Evolutionary conservation across 768 basidiomycete genomes (phyloP).

Genomic region (Termitomyces sp.): DNA sequence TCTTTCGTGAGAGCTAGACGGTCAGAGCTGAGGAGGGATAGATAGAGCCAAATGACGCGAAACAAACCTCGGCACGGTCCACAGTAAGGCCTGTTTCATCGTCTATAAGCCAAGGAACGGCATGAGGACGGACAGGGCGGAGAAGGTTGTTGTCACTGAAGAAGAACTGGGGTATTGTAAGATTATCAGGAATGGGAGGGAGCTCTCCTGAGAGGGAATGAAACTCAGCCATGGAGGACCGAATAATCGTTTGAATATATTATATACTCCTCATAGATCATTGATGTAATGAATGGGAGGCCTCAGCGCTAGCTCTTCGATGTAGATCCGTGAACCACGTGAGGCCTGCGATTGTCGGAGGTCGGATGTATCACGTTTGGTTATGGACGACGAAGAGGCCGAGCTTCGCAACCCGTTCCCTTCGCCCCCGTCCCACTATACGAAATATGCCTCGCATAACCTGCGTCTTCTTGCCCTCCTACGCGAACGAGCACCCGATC

Average conservation of each 20-base stretch:
- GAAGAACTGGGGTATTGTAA: conserved; percentile 65
- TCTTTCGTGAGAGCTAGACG: conserved; percentile 34
- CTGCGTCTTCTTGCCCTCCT: conserved; percentile 62
- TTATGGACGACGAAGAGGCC: conserved; percentile 68
- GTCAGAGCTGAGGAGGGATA: not conserved
- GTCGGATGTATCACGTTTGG: not conserved
- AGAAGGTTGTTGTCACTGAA: conserved; percentile 37
- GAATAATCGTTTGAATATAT: not conserved
- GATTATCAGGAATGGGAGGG: conserved; percentile 52
- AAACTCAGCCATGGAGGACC: conserved; percentile 27
- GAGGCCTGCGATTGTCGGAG: not conserved
- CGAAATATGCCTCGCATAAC: conserved; percentile 71
- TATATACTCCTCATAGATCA: not conserved
- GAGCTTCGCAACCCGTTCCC: conserved; percentile 87
- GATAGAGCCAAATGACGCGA: not conserved
- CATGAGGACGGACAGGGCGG: conserved; percentile 40
- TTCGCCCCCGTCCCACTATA: conserved; percentile 82
- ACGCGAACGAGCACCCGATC: conserved; percentile 44
- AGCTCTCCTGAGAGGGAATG: conserved; percentile 23
- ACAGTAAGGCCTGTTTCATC: conserved; percentile 44
- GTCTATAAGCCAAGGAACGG: conserved; percentile 55
- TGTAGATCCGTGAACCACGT: not conserved
- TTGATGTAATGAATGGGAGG: not conserved
- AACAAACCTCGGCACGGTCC: conserved; percentile 42
- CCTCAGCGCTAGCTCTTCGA: too few relatives aligned